Evolutionary conservation across 1,284 basidiomycete species (phyloP), one percentile per base, ranked within the genome.

Genomic region (Trichosporon sp.): DNA sequence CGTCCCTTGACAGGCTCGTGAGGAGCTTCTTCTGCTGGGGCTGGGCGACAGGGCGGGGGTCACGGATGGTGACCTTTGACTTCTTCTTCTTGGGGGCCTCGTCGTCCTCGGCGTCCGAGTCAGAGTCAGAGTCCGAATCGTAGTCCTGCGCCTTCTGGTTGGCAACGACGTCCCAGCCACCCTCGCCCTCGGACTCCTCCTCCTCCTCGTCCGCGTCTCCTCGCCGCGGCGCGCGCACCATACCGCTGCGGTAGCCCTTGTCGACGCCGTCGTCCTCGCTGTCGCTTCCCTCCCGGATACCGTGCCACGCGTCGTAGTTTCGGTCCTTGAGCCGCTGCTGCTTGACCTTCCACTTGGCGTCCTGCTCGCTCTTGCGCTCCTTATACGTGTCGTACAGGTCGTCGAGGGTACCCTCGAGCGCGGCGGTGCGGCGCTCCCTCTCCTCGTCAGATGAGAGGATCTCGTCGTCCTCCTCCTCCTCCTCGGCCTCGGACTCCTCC

Each of bases 281-380:
- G 32, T 79, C 79, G 21, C 73, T 74, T 8, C 73, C 79, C n/a
- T 83, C 80, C 66, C 78, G 74, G 75, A 96, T 90, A 8, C 95
- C 95, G 70, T 84, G 83, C 94, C 94, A 97, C 73, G 90, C 90
- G 79, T 83, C 86, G 68, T 87, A 87, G 78, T 89, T 89, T 76
- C 89, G 89, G 80, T 91, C 90, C 81, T 91, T 91, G 78, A 88
- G 86, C 69, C 94, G 88, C 8, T 91, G 89, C 83, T 97, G 91
- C 83, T 91, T 91, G 65, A 92, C 94, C 79, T 90, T 93, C 86
- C 89, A 94, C 85, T 98, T 98, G 51, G 92, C 89, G 82, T 99
- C 96, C 68, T 90, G 88, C 80, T 96, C 94, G 70, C 89, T 88
- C 85, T 94, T 85, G 72, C 92, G 88, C 68, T 91, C 89, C 80